phyloP scores from a whole-genome alignment of 192 early-diverging fungal species.

The Chytriomyces sp. region DNA sequence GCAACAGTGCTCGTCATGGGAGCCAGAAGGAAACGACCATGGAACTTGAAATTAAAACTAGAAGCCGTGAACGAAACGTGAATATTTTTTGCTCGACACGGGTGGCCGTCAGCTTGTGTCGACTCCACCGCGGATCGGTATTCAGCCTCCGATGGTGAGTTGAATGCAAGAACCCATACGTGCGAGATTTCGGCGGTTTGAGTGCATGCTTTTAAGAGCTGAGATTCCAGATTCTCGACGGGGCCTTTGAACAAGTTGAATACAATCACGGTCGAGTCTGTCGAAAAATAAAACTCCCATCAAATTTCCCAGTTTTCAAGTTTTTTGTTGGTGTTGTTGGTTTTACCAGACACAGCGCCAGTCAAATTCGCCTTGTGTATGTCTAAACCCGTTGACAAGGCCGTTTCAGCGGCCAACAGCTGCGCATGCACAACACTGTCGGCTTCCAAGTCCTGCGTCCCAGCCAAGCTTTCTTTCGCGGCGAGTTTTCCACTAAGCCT shows the following conservation, averaged over 20 bases:
- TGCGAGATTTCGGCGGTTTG: background rate
- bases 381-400: background rate
- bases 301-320: background rate
- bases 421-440: constrained; percentile 7
- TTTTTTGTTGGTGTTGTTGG: background rate
- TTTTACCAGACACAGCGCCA: background rate
- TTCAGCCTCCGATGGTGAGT: background rate
- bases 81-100: background rate
- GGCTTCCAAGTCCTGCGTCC: background rate
- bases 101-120: background rate
- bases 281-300: background rate
- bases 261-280: background rate
- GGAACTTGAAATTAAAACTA: constrained; percentile 31
- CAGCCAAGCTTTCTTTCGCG: background rate
- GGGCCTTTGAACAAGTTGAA: constrained; percentile 24
- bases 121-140: background rate
- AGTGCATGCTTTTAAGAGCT: constrained; percentile 1
- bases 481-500: background rate
- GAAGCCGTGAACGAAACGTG: background rate
- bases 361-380: background rate
- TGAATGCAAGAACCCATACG: constrained; percentile 6
- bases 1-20: background rate
- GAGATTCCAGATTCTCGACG: background rate
- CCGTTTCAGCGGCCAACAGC: background rate
- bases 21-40: constrained; percentile 30